These are phyloP conservation scores for Oidiodendron maius DNA, from an alignment of 495 filamentous ascomycete species.

Conservation along the genomic window DNA sequence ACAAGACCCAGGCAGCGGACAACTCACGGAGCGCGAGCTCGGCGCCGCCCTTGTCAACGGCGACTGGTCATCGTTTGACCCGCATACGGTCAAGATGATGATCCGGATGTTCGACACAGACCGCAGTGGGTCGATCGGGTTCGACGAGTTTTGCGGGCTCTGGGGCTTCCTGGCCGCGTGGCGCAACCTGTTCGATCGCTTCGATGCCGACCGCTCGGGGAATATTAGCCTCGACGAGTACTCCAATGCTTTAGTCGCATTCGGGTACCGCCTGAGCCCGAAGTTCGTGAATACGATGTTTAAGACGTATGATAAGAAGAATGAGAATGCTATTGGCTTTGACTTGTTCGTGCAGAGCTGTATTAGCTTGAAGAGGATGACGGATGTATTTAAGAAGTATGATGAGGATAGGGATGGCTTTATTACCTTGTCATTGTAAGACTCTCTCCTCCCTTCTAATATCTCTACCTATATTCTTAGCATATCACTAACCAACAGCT, in stretches of 20 bases:
- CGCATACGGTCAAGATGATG: slow-evolving; percentile 98
- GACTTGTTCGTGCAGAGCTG: slow-evolving; percentile 98
- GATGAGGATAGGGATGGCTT: slow-evolving; percentile 94
- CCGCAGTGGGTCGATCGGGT: slow-evolving; percentile 80
- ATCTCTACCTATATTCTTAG: too few relatives aligned
- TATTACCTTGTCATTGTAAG: slow-evolving; percentile 67
- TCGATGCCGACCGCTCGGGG: slow-evolving; percentile 82
- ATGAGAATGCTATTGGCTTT: slow-evolving; percentile 74
- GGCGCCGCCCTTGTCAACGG: slow-evolving; percentile 91
- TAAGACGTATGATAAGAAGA: slow-evolving; percentile 52
- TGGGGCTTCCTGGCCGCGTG: slow-evolving; percentile 95
- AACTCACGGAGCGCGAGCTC: slow-evolving; percentile 83
- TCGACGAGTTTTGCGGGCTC: slow-evolving; percentile 91
- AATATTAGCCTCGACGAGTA: slow-evolving; percentile 85
- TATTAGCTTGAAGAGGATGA: slow-evolving; percentile 95
- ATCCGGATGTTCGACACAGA: slow-evolving; percentile 97
- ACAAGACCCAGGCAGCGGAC: slow-evolving; percentile 66
- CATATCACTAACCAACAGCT: too few relatives aligned
- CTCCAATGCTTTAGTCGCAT: slow-evolving; percentile 83
- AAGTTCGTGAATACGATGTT: slow-evolving; percentile 81
- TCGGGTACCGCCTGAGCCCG: slow-evolving; percentile 85
- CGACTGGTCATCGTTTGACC: slow-evolving; percentile 90
- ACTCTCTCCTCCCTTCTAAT: neutral
- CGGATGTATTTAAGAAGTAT: slow-evolving; percentile 98
- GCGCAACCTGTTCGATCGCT: slow-evolving; percentile 90